Evolutionary conservation across 2,329 filamentous ascomycete species (phyloP), one percentile per base, ranked within the genome.

Genomic region (Beauveria sp.): DNA sequence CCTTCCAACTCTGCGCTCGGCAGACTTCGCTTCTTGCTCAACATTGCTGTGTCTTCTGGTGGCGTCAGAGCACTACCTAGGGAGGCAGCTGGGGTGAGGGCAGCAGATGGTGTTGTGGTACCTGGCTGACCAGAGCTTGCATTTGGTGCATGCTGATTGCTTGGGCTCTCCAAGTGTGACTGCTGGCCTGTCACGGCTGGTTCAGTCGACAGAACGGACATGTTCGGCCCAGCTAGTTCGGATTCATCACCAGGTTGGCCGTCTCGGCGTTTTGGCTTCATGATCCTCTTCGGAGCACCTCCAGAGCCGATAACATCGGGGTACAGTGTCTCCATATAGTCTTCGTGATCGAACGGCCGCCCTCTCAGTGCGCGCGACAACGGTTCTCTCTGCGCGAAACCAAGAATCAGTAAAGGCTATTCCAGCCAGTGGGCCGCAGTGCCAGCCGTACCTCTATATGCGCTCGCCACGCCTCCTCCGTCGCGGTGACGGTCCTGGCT

Each of bases 281-380:
- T 84, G 65, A 85, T 77, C 34, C 83, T 79, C 69, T 85, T 85
- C 0, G 83, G 83, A 1, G 82, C 82, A 58, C 83, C 83, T 24
- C 82, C 81, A 1, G 83, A 84, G 12, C 83, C 83, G 49, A 85
- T 76, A 9, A 86, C 83, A 61, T 86, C 83, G 34, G 82, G 82
- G 63, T 85, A 86, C 10, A 86, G 73, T 24, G 85, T 77, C 68
- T 85, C 82, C 79, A 85, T 83, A 69, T 76, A 85, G 43, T 84
- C 79, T 68, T 85, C 82, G 67, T 86, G 81, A 24, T 86, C 83
- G 66, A 86, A 85, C 1, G 83, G 79, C 16, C 83, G 76, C 38
- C 82, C 82, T 60, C 81, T 78, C 5, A 86, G 73, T 8, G 83
- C 82, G 63, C 82, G 79, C 1, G 83, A 84, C 24, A 84, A 74